Percentiles rank a stretch among this genome's conserved stretches.
Evolutionary conservation across 2,329 filamentous ascomycete genomes (phyloP).

Genomic region (Sphaceloma murrayae): DNA sequence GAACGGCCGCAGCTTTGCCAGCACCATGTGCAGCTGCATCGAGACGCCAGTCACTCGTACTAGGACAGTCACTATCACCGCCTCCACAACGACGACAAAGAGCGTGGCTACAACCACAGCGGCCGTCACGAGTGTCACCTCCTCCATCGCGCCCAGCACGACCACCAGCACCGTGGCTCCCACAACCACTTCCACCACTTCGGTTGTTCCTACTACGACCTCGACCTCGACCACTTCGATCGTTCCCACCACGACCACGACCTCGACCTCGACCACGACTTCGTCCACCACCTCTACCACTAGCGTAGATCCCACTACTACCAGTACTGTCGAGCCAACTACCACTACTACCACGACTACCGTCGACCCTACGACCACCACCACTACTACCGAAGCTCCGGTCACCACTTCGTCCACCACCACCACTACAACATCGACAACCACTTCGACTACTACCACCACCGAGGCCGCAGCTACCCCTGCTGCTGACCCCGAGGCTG

Average conservation of each 20-base stretch:
- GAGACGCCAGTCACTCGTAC: constrained; percentile 5
- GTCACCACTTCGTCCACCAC: constrained; percentile 8
- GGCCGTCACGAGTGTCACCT: neutral
- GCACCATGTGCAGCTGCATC: constrained; percentile 13
- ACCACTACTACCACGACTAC: constrained; percentile 5
- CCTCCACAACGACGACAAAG: constrained; percentile 7
- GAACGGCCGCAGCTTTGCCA: constrained; percentile 10
- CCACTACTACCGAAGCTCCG: neutral
- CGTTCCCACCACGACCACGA: constrained; percentile 1
- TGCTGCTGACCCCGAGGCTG: constrained; percentile 1
- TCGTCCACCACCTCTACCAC: neutral
- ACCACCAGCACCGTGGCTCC: neutral
- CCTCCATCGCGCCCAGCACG: neutral
- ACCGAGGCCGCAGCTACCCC: constrained; percentile 1
- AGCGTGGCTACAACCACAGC: neutral
- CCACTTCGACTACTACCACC: neutral
- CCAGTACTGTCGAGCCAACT: constrained; percentile 1
- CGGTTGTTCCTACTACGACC: neutral
- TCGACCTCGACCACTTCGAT: neutral
- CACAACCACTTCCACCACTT: neutral
- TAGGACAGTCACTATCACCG: constrained; percentile 7
- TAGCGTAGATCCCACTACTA: neutral
- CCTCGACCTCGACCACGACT: neutral
- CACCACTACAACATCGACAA: neutral
- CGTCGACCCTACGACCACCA: neutral